Evolutionary conservation across 352 stramenopile genomes (phyloP), one percentile per base, ranked within the genome.

Genomic region (Globisporangium okanoganense): DNA sequence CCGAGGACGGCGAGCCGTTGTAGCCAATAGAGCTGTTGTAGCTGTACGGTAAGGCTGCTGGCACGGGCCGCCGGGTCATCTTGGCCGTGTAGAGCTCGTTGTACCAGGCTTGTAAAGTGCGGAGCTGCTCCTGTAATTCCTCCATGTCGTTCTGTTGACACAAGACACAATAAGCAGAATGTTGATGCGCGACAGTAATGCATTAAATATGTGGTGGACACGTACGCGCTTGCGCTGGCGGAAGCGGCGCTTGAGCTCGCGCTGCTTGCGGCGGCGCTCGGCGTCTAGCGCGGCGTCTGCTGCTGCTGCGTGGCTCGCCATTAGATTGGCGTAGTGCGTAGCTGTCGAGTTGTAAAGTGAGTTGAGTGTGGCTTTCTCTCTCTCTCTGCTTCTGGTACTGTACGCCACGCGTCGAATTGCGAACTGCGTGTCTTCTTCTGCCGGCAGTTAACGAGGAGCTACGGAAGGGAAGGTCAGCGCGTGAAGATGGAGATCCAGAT

Each of bases 161-260:
- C 20, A 51, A 5, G n/a, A n/a, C n/a, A n/a, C n/a, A n/a, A n/a
- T n/a, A 51, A 14, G 12, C 40, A 36, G n/a, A 50, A n/a, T n/a
- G n/a, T n/a, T n/a, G n/a, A 9, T 40, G 9, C 5, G 35, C 4
- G 25, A 56, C 6, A 18, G 22, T 7, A 49, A 7, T 24, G 22
- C 24, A 35, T 3, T 18, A 12, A 38, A 35, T 0, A 24, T 4
- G 14, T 12, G 3, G 10, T 1, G 14, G 24, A 40, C 22, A 59
- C 59, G 8, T 45, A 65, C 59, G 9, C 59, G 51, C 29, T 61
- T 66, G 7, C 41, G 41, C 43, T 50, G 29, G 14, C 59, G 59
- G 22, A 58, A 65, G 59, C 59, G 59, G 22, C 51, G 59, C 59
- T 65, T 65, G 38, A 65, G 58, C 4, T 65, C 58, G 38, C 58